These are phyloP conservation scores for Fusarium graminum DNA, from an alignment of 2,329 filamentous ascomycete species.

Conservation along the genomic window DNA sequence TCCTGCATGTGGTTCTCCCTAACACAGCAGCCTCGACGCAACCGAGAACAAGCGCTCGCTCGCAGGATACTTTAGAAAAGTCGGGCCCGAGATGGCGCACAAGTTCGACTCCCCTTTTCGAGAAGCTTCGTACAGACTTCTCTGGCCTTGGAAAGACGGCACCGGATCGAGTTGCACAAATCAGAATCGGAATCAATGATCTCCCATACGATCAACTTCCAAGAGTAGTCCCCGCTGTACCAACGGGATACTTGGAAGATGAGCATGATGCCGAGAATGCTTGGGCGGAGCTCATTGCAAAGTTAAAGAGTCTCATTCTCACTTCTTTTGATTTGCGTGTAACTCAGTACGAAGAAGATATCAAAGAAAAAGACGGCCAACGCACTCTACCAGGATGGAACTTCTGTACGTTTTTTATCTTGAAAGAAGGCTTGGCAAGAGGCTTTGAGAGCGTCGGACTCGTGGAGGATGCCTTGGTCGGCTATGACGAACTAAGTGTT, in stretches of 20 bases:
- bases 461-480: constrained; percentile 93
- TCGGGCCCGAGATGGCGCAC: constrained; percentile 82
- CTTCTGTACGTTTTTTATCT: constrained; percentile 98
- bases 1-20: constrained; percentile 91
- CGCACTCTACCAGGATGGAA: constrained; percentile 94
- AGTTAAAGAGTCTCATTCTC: constrained; percentile 88
- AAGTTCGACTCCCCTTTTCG: constrained; percentile 83
- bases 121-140: constrained; percentile 92
- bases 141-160: constrained; percentile 78
- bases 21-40: constrained; percentile 86
- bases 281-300: constrained; percentile 85
- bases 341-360: constrained; percentile 95
- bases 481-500: constrained; percentile 93
- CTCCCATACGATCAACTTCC: constrained; percentile 75
- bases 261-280: constrained; percentile 83
- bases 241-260: constrained; percentile 75
- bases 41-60: constrained; percentile 71
- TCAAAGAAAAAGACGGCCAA: constrained; percentile 92
- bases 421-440: constrained; percentile 93
- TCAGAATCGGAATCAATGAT: constrained; percentile 80
- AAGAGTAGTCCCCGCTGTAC: constrained; percentile 72
- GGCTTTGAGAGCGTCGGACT: constrained; percentile 97
- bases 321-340: constrained; percentile 92
- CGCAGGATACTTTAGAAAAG: constrained; percentile 73
- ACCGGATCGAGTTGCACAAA: constrained; percentile 84